phyloP scores from a whole-genome alignment of 352 stramenopile species.

The Chrysophaeum taylorii region DNA sequence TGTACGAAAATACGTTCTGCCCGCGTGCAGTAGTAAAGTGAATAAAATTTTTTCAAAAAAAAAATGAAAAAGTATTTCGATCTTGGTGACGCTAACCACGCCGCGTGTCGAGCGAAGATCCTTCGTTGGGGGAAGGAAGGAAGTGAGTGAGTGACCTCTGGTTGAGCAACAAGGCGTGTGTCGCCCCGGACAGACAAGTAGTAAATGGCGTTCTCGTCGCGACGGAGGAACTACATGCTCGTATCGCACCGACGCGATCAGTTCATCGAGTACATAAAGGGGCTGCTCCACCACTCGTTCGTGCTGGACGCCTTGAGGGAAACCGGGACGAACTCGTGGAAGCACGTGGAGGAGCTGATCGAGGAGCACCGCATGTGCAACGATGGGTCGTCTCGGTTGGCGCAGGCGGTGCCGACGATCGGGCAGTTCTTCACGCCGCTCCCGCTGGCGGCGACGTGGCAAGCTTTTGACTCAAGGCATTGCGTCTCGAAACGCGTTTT shows the following conservation, averaged over 20 bases:
- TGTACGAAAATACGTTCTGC: too few species aligned
- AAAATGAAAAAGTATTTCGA: too few species aligned
- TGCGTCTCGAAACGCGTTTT: slow-evolving; percentile 45
- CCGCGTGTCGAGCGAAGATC: too few species aligned
- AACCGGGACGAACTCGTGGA: slow-evolving; percentile 53
- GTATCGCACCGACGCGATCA: slow-evolving; percentile 52
- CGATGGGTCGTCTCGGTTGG: slow-evolving; percentile 30
- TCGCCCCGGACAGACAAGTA: too few species aligned
- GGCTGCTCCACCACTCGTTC: slow-evolving; percentile 46
- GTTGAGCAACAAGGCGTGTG: too few species aligned
- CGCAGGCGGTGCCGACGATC: slow-evolving; percentile 48
- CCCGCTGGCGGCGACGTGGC: slow-evolving; percentile 46
- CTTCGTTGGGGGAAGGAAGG: too few species aligned
- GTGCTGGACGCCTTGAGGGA: slow-evolving; percentile 52
- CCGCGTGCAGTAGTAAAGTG: too few species aligned
- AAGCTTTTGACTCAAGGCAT: slow-evolving; percentile 54
- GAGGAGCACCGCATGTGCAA: slow-evolving; percentile 47
- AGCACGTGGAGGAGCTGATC: slow-evolving; percentile 58
- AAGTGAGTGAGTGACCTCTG: too few species aligned
- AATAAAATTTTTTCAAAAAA: too few species aligned
- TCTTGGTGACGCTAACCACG: too few species aligned
- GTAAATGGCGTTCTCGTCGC: too few species aligned
- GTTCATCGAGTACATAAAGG: slow-evolving; percentile 51
- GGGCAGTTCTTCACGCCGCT: slow-evolving; percentile 56
- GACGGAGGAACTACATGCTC: slow-evolving; percentile 54